Evolutionary conservation across 2,329 filamentous ascomycete species (phyloP).

Genomic region (Zymoseptoria tritici): DNA sequence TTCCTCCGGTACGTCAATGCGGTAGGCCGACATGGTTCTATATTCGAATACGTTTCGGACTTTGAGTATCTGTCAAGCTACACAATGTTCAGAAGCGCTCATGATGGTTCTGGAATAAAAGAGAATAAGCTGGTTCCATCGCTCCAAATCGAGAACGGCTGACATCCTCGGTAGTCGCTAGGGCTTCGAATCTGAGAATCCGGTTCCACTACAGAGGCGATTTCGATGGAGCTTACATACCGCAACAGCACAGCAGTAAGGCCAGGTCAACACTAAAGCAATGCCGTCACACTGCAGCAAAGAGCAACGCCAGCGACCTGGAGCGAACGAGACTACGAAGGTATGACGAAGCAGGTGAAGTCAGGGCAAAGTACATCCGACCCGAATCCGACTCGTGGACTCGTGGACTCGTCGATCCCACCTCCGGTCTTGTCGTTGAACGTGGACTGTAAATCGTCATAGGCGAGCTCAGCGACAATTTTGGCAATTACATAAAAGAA

Average conservation of each 20-base stretch:
- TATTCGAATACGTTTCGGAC: neutral
- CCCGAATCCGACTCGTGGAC: too few species aligned
- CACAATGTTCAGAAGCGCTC: neutral
- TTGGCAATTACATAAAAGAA: neutral
- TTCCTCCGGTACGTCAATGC: slow-evolving; percentile 45
- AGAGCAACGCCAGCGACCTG: too few species aligned
- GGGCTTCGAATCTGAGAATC: neutral
- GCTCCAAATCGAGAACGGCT: too few species aligned
- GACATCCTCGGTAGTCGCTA: neutral
- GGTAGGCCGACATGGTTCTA: slow-evolving; percentile 36
- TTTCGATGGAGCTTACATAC: neutral
- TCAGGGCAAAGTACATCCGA: too few species aligned
- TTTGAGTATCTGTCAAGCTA: neutral
- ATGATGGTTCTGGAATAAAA: neutral
- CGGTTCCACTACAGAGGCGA: neutral
- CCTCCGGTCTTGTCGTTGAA: too few species aligned
- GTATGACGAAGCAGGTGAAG: too few species aligned
- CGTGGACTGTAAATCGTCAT: neutral
- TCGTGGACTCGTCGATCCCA: too few species aligned
- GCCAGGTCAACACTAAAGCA: too few species aligned
- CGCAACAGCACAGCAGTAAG: too few species aligned
- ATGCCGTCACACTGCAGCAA: too few species aligned
- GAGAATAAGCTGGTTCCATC: too few species aligned
- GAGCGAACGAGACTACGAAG: too few species aligned
- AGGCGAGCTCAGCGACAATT: neutral